Evolutionary conservation across 352 stramenopile species (phyloP), one percentile per base, ranked within the genome.

Genomic region (Aphanomyces cochlioides): DNA sequence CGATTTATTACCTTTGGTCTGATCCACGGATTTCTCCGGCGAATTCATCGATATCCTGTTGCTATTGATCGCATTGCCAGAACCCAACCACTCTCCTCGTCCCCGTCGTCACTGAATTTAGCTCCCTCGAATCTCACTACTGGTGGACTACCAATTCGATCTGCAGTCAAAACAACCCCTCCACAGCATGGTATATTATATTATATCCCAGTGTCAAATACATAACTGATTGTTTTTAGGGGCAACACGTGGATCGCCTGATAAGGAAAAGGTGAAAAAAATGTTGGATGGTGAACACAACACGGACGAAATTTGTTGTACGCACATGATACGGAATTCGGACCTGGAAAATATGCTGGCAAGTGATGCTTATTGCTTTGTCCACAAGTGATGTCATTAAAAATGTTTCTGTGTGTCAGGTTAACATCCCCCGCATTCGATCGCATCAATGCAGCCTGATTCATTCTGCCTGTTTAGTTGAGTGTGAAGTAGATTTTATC

Each of bases 1-100:
- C 76, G 87, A 19, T 92, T 95, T 72, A 82, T 93, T 73, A 94
- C 90, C 3, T 97, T 96, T 54, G 90, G 90, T 1, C 75, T 96
- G 12, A 92, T 96, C 40, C 85, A 96, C 73, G 78, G 79, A 3
- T 92, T 96, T 43, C 59, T 97, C 36, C 74, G 88, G 7, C 84
- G 90, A 43, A 85, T 97, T 50, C 88, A 96, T 68, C 84, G 84
- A 19, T 96, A 93, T 48, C 90, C 90, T 4, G 81, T 96, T 8
- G 21, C 28, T n/a, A 70, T 70, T 34, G 64, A 70, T 43, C 45
- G 45, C 7, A 59, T 54, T n/a, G 36, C 43, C 7, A 19, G n/a
- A 28, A 37, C n/a, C 19, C 10, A 38, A 13, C 7, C 64, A 36
- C 39, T 70, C 17, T 70, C 64, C 21, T 70, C 64, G 54, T 70